Percentiles rank a stretch among this genome's conserved stretches.
phyloP scores from a whole-genome alignment of 2,329 filamentous ascomycete species.

The Fusarium nematophilum region DNA sequence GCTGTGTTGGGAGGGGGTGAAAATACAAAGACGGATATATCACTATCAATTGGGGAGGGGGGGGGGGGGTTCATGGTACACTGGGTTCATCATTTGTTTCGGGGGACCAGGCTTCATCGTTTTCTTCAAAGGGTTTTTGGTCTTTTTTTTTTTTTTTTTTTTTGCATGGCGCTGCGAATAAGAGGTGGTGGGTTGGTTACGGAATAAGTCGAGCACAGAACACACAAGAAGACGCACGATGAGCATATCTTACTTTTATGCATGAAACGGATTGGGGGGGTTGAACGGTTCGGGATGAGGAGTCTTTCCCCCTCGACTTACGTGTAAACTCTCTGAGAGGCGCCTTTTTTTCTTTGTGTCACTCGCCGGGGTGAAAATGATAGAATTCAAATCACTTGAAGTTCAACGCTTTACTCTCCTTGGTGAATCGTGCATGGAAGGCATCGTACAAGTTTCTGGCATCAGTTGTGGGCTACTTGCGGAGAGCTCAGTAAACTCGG shows the following conservation, averaged over 20 bases:
- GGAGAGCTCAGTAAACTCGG: too few species aligned
- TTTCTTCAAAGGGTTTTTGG: background rate
- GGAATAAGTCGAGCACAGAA: constrained; percentile 27
- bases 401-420: too few species aligned
- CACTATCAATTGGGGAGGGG: constrained; percentile 17
- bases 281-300: constrained; percentile 5
- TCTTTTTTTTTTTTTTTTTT: constrained; percentile 15
- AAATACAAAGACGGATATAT: constrained; percentile 22
- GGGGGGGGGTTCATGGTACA: constrained; percentile 21
- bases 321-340: background rate
- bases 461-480: too few species aligned
- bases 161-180: constrained; percentile 41
- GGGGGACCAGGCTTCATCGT: constrained; percentile 8
- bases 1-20: background rate
- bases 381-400: constrained; percentile 25
- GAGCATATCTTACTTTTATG: constrained; percentile 18
- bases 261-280: constrained; percentile 21
- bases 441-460: too few species aligned
- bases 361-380: constrained; percentile 16
- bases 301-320: too few species aligned
- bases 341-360: constrained; percentile 6
- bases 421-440: too few species aligned
- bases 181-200: constrained; percentile 32
- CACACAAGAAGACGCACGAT: constrained; percentile 18
- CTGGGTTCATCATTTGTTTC: constrained; percentile 18